A percentile compares a stretch with the other conserved stretches of the same genome.
Evolutionary conservation across 169 alveolate genomes (phyloP).

Genomic region (Plasmodium gonderi): DNA sequence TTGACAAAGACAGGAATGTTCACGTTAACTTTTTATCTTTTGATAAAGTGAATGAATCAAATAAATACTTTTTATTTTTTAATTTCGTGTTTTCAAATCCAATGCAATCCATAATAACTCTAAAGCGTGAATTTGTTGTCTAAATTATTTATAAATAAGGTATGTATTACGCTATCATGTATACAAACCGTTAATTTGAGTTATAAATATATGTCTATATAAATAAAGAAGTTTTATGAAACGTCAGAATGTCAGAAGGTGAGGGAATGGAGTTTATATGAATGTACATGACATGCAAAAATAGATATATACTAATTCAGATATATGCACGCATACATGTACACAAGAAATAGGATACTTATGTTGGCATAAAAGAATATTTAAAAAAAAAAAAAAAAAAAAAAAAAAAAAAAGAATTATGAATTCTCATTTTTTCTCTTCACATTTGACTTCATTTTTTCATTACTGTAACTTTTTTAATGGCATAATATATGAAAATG

Average conservation of each 20-base stretch:
- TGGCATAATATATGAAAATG: neutral
- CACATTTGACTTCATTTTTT: neutral
- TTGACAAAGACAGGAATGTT: constrained; percentile 65
- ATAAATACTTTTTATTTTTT: constrained; percentile 65
- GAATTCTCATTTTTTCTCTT: neutral
- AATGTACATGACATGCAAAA: neutral
- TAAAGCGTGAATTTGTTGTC: constrained; percentile 64
- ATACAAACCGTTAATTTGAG: neutral
- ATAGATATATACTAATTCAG: neutral
- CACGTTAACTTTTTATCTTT: constrained; percentile 64
- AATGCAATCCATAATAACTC: constrained; percentile 64
- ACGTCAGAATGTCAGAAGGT: neutral
- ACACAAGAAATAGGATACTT: neutral
- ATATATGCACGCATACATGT: neutral
- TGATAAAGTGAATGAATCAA: constrained; percentile 67
- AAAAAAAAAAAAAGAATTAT: neutral
- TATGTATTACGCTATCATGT: neutral
- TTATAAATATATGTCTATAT: neutral
- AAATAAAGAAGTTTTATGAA: neutral
- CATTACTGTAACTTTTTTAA: neutral
- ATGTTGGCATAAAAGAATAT: neutral
- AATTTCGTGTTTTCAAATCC: constrained; percentile 64
- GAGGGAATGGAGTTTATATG: neutral
- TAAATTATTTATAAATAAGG: constrained; percentile 2
- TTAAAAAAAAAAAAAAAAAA: neutral